Evolutionary conservation across 139 green algal species (phyloP).

Genomic region (Chlamydomonas incerta): DNA sequence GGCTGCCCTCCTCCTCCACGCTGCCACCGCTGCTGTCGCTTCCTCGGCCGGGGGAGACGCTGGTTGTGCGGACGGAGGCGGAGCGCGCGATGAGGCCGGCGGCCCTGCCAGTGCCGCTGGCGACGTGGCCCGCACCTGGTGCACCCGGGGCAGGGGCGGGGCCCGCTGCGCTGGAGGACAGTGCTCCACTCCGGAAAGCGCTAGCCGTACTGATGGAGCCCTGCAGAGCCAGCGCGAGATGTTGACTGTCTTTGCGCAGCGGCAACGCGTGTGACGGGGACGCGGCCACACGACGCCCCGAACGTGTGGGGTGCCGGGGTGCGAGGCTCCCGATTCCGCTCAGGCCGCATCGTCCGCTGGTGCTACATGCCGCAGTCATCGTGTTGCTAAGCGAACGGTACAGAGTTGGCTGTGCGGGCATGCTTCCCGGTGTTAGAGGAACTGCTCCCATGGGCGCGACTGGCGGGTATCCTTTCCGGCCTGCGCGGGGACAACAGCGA

Average conservation of each 20-base stretch:
- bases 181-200: no score
- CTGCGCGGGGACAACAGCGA: no score
- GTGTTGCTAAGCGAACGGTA: slow-evolving; percentile 21
- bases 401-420: neutral
- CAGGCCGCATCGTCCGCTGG: neutral
- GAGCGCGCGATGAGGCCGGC: neutral
- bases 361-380: slow-evolving; percentile 6
- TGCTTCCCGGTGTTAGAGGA: no score
- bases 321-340: no score
- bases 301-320: neutral
- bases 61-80: slow-evolving; percentile 11
- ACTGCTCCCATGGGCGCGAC: no score
- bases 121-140: no score
- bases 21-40: slow-evolving; percentile 8
- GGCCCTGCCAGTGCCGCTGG: no score
- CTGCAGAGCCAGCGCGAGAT: no score
- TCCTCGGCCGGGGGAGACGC: neutral
- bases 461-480: no score
- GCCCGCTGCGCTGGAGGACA: no score
- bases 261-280: neutral
- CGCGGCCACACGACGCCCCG: neutral
- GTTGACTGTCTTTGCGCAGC: neutral
- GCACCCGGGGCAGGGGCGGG: no score
- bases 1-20: neutral
- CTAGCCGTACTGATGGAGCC: no score